Evolutionary conservation across 2,329 filamentous ascomycete genomes (phyloP).

Genomic region (Xylogone sp.): DNA sequence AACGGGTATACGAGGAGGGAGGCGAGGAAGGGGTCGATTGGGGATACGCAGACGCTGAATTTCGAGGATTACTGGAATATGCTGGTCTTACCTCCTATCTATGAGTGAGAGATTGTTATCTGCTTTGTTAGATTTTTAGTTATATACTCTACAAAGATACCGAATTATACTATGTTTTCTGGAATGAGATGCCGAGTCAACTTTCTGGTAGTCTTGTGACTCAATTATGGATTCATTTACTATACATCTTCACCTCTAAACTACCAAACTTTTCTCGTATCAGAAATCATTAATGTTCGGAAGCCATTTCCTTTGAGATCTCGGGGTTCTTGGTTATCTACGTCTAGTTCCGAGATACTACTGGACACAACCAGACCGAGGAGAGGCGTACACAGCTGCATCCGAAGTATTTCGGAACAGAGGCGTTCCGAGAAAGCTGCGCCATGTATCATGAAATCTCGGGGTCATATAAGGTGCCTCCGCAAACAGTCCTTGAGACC

Average conservation of each 20-base stretch:
- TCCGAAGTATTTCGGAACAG: background rate
- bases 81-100: background rate
- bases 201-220: background rate
- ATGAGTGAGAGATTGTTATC: background rate
- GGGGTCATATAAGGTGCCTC: background rate
- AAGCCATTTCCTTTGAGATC: background rate
- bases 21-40: conserved; percentile 6
- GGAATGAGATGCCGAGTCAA: background rate
- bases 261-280: background rate
- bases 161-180: background rate
- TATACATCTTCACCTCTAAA: too few relatives aligned
- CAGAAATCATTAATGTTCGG: background rate
- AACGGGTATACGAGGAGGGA: conserved; percentile 46
- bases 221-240: background rate
- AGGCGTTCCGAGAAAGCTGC: background rate
- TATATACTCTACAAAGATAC: background rate
- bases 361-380: background rate
- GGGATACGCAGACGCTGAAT: conserved; percentile 3
- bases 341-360: background rate
- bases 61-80: conserved; percentile 3
- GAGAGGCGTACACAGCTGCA: background rate
- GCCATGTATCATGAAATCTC: background rate
- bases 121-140: background rate
- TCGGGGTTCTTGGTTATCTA: background rate
- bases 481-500: background rate